Evolutionary conservation across 2,329 filamentous ascomycete species (phyloP).

Genomic region (Ophiostoma triangulosporum): DNA sequence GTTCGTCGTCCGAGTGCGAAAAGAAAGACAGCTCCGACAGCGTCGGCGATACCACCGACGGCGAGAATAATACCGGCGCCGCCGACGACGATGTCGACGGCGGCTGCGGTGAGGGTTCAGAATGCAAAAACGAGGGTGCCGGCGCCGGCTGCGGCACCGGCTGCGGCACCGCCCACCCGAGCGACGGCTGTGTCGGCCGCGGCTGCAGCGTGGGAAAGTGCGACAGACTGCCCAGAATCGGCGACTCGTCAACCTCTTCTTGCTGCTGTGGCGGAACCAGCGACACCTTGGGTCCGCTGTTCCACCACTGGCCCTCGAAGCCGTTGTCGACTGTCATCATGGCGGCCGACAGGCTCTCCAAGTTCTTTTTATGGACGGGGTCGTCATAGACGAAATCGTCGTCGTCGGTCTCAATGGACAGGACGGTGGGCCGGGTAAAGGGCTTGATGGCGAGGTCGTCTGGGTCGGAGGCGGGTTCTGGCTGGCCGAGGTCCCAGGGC

Average conservation of each 20-base stretch:
- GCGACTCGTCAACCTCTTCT: neutral
- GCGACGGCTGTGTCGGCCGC: neutral
- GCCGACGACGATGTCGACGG: slow-evolving; percentile 2
- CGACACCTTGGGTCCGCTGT: slow-evolving; percentile 25
- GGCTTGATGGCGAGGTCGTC: slow-evolving; percentile 14
- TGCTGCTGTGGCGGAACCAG: neutral
- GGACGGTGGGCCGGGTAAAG: slow-evolving; percentile 8
- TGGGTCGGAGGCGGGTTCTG: slow-evolving; percentile 18
- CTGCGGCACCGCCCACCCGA: neutral
- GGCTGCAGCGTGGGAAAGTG: neutral
- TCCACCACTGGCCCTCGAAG: slow-evolving; percentile 46
- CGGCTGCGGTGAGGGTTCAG: too few species aligned
- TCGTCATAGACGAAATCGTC: neutral
- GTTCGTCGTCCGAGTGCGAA: neutral
- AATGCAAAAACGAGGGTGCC: too few species aligned
- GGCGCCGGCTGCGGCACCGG: neutral
- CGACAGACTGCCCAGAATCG: too few species aligned
- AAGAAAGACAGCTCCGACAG: neutral
- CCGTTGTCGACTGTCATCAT: slow-evolving; percentile 45
- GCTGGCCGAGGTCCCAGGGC: slow-evolving; percentile 30
- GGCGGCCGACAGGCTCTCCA: slow-evolving; percentile 36
- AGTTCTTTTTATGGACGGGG: slow-evolving; percentile 20
- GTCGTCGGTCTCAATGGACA: slow-evolving; percentile 4
- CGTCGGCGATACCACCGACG: neutral
- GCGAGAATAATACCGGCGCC: neutral